These are phyloP conservation scores for Amylocystis lapponica DNA, from an alignment of 768 basidiomycete species.

Conservation along the genomic window DNA sequence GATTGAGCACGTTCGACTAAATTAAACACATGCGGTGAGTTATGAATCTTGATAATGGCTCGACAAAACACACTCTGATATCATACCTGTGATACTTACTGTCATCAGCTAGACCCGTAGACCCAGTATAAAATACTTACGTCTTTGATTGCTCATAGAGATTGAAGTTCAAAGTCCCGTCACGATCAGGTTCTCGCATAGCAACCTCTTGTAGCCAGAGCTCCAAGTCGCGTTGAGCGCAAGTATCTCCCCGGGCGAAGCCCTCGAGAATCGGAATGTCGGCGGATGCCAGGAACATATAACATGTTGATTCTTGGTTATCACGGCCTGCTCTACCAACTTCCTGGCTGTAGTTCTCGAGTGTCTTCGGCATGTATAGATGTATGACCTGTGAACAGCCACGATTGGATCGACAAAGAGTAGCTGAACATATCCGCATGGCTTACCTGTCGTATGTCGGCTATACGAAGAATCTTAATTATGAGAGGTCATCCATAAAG, in stretches of 20 bases:
- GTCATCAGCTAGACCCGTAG: not conserved
- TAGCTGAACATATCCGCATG: not conserved
- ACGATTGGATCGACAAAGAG: too few species aligned
- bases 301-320: slow-evolving; percentile 36
- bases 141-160: slow-evolving; percentile 34
- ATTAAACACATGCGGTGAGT: not conserved
- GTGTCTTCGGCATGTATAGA: slow-evolving; percentile 38
- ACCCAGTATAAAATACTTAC: slow-evolving; percentile 20
- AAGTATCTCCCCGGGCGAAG: slow-evolving; percentile 44
- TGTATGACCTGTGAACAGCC: slow-evolving; percentile 30
- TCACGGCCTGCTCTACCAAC: slow-evolving; percentile 41
- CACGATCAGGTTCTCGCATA: slow-evolving; percentile 27
- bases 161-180: slow-evolving; percentile 36
- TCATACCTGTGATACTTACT: slow-evolving; percentile 27
- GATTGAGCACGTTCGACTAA: slow-evolving; percentile 36
- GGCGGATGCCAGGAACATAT: slow-evolving; percentile 36
- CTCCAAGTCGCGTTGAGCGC: slow-evolving; percentile 31
- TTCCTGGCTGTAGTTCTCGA: slow-evolving; percentile 43
- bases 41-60: not conserved
- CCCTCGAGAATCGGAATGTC: slow-evolving; percentile 45
- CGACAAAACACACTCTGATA: slow-evolving; percentile 31
- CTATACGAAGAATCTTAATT: slow-evolving; percentile 10
- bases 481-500: too few species aligned
- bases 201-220: slow-evolving; percentile 38
- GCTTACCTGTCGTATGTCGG: slow-evolving; percentile 31